Evolutionary conservation across 805 yeast genomes (phyloP).

Genomic region (Myxozyma melibiosi): DNA sequence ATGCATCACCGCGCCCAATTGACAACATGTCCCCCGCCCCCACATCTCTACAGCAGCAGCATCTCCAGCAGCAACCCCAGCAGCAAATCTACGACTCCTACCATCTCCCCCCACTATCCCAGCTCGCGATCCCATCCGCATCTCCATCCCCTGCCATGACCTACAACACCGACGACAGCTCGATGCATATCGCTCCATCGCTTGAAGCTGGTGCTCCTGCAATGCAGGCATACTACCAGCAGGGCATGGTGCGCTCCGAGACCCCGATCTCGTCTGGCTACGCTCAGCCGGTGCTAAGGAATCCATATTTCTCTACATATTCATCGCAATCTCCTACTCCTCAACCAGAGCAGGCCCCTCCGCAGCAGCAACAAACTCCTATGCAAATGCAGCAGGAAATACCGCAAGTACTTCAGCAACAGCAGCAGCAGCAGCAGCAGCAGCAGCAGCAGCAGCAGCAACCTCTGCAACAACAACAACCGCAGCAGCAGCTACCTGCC

Average conservation of each 20-base stretch:
- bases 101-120: constrained; percentile 2
- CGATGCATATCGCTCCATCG: not conserved
- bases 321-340: constrained; percentile 1
- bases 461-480: not conserved
- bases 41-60: not conserved
- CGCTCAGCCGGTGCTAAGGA: not conserved
- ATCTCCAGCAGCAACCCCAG: constrained; percentile 14
- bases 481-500: not conserved
- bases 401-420: constrained; percentile 3
- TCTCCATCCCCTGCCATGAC: not conserved
- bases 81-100: constrained; percentile 1
- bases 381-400: not conserved
- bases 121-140: not conserved
- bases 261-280: not conserved
- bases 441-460: not conserved
- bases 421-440: not conserved
- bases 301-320: not conserved
- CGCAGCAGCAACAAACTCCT: not conserved
- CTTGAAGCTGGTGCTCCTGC: not conserved
- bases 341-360: constrained; percentile 1
- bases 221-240: constrained; percentile 3
- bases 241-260: not conserved
- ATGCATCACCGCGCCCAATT: not conserved
- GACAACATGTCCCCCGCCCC: not conserved
- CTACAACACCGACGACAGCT: too few species aligned